Conservation (phyloP, 345 rosid genomes). For the Arabidopsis arenosa region DNA sequence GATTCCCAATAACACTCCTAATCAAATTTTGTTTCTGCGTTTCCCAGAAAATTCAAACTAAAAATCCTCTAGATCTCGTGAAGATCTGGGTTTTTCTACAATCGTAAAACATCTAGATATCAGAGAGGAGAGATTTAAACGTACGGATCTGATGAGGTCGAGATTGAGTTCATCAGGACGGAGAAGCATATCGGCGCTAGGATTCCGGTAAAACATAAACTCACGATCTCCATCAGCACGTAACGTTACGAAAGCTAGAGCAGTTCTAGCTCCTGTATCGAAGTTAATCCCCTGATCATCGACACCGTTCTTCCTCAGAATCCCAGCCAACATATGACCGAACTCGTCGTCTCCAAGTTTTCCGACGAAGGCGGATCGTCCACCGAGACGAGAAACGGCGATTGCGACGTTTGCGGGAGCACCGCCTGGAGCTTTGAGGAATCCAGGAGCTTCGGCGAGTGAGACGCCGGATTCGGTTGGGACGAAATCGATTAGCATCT, state of each 20-base stretch:
- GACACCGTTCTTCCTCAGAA: slow-evolving; percentile 61
- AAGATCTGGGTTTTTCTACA: not conserved
- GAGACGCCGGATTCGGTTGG: slow-evolving; percentile 66
- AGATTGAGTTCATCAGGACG: slow-evolving; percentile 60
- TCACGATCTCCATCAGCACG: slow-evolving; percentile 67
- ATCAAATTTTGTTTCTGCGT: not conserved
- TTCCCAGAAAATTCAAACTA: slow-evolving; percentile 8
- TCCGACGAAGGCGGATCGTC: slow-evolving; percentile 62
- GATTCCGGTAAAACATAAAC: slow-evolving; percentile 72
- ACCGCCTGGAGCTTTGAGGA: slow-evolving; percentile 70
- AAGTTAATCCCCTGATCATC: slow-evolving; percentile 59
- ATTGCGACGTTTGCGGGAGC: slow-evolving; percentile 76
- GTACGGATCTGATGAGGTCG: slow-evolving; percentile 60
- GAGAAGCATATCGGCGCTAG: slow-evolving; percentile 82
- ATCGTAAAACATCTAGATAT: not conserved
- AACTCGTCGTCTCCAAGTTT: slow-evolving; percentile 73
- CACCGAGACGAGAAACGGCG: slow-evolving; percentile 61
- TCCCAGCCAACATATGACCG: slow-evolving; percentile 66
- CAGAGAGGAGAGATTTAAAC: slow-evolving; percentile 19
- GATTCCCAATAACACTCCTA: slow-evolving; percentile 9
- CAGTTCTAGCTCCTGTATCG: slow-evolving; percentile 69
- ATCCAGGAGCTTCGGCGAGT: slow-evolving; percentile 67
- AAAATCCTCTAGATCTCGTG: slow-evolving; percentile 31
- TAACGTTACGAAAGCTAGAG: slow-evolving; percentile 67
- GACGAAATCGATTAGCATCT: slow-evolving; percentile 69